Evolutionary conservation across 2,329 filamentous ascomycete species (phyloP).

Genomic region (Diaporthe amygdali): DNA sequence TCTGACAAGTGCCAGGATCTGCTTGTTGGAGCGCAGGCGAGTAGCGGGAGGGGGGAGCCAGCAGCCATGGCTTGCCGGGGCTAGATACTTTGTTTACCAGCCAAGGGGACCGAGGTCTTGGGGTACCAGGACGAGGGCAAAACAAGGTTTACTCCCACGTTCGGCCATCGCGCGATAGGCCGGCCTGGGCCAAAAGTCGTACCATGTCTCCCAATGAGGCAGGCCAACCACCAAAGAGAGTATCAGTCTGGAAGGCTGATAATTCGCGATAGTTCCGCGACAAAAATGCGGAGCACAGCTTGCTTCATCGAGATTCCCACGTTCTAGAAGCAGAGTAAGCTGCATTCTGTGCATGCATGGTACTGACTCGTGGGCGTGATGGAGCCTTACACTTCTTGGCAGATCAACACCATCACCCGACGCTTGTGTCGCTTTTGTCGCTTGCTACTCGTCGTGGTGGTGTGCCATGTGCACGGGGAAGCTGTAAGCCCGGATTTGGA

Average conservation of each 20-base stretch:
- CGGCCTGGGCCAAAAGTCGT: slow-evolving; percentile 3
- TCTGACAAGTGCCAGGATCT: neutral
- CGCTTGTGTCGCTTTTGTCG: neutral
- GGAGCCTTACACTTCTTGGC: neutral
- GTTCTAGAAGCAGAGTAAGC: neutral
- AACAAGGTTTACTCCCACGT: neutral
- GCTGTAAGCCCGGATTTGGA: neutral
- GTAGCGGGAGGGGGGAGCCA: neutral
- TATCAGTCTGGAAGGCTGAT: slow-evolving; percentile 2
- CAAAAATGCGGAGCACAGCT: neutral
- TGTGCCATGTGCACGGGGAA: neutral
- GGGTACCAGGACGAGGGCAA: neutral
- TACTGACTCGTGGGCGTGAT: slow-evolving; percentile 1
- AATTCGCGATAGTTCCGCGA: neutral
- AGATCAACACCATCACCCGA: neutral
- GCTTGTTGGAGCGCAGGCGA: neutral
- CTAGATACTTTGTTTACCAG: no score
- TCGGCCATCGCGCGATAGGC: neutral
- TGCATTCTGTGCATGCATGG: slow-evolving; percentile 4
- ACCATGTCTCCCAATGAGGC: slow-evolving; percentile 1
- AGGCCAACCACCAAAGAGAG: slow-evolving; percentile 4
- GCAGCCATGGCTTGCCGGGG: neutral
- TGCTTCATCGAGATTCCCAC: neutral
- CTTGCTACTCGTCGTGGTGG: neutral
- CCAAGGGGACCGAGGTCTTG: neutral